These are phyloP conservation scores for Ganoderma leucocontextum DNA, from an alignment of 1,284 basidiomycete genomes.

Conservation along the genomic window DNA sequence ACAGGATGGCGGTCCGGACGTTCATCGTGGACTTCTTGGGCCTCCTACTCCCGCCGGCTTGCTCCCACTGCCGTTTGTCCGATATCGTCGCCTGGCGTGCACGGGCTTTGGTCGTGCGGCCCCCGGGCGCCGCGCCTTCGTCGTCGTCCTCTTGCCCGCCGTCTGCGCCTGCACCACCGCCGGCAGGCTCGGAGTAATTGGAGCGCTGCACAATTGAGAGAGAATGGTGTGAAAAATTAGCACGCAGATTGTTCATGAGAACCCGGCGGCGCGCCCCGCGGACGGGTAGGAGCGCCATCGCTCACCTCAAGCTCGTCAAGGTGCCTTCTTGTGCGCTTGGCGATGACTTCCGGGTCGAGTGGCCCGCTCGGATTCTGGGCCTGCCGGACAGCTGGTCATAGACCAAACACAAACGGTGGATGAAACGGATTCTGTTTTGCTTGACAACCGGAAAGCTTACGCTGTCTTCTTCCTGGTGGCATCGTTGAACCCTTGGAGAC, in stretches of 20 bases:
- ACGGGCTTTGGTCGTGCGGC: conserved; percentile 61
- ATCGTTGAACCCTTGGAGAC: conserved; percentile 11
- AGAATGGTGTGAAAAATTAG: background rate
- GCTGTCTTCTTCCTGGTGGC: conserved; percentile 28
- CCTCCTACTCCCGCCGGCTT: conserved; percentile 32
- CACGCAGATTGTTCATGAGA: conserved; percentile 3
- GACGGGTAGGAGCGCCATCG: background rate
- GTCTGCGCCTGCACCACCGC: conserved; percentile 34
- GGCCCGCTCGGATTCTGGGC: conserved; percentile 42
- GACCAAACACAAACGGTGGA: conserved; percentile 10
- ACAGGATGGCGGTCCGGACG: conserved; percentile 78
- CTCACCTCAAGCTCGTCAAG: conserved; percentile 83
- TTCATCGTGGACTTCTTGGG: conserved; percentile 86
- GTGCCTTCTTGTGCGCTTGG: conserved; percentile 77
- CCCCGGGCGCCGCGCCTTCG: conserved; percentile 45
- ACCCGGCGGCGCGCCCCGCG: conserved; percentile 10
- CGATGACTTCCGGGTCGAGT: conserved; percentile 69
- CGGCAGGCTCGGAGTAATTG: conserved; percentile 75
- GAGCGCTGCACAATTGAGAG: conserved; percentile 59
- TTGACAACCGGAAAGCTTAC: conserved; percentile 16
- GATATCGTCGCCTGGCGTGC: conserved; percentile 73
- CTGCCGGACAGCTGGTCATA: conserved; percentile 48
- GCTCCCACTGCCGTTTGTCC: conserved; percentile 61
- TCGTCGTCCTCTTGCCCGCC: conserved; percentile 42
- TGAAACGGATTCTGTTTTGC: conserved; percentile 4